Base-by-base conservation (phyloP, 2,329 filamentous ascomycete species). In the Cordyceps farinosa region DNA sequence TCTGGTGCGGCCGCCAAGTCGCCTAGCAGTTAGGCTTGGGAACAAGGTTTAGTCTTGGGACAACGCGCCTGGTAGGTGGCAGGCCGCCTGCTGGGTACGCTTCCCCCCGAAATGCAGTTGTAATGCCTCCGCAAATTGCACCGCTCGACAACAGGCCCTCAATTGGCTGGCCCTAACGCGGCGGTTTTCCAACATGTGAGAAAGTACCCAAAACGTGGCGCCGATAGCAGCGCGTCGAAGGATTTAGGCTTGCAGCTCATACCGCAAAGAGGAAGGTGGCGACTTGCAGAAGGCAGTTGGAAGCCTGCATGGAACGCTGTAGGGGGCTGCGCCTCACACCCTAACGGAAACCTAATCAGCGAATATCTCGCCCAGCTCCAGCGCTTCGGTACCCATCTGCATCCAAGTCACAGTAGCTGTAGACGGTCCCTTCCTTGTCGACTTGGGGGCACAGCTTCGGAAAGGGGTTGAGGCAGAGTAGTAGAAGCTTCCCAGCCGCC, bases 171-270 rank as follows among this genome's bases (percentile, higher is more conserved):
- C 32, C 22, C 8, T 36, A 50, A 29, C 32, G 22, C 45, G 56
- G 45, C 34, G n/a, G 0, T 27, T 59, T 50, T 50, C 44, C 50
- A 17, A 11, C 50, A 61, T 40, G 50, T 54, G 58, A 61, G 50
- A 53, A 54, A 38, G 17, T 40, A n/a, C 32, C 47, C n/a, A 52
- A 10, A 38, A 52, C 15, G 50, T 45, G 50, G 58, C 48, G 58
- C 50, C 38, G 48, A 61, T 54, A 54, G 10, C 22, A 54, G 58
- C 58, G 30, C 27, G 50, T 45, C 30, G 30, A 54, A 54, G 58
- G 58, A 61, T 61, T 61, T 54, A 47, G 58, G 58, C 58, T 54
- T 61, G 58, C 58, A 61, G 40, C 13, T 54, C 58, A n/a, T 36
- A 50, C 42, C 30, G 13, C 42, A 50, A 50, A 32, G 36, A 50